Conservation (phyloP, 192 early-diverging fungal species). For the Funneliformis geosporum region DNA sequence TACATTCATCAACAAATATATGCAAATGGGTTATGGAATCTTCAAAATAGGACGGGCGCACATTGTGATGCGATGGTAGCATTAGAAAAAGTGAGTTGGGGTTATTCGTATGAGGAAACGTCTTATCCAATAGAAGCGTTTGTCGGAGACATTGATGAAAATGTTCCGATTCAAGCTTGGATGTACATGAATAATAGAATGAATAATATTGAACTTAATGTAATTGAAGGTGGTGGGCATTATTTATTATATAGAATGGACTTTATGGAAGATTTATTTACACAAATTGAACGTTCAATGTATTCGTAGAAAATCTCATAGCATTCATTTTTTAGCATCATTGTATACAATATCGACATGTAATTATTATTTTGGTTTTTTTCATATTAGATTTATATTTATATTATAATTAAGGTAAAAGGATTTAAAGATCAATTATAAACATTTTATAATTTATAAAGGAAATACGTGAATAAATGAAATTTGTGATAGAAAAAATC, state of each 20-base stretch:
- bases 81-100: slow-evolving; percentile 28
- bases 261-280: slow-evolving; percentile 34
- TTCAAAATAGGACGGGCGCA: slow-evolving; percentile 24
- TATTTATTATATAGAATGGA: slow-evolving; percentile 36
- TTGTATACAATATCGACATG: background rate
- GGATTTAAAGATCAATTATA: too few relatives aligned
- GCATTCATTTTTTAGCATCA: background rate
- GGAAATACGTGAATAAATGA: too few relatives aligned
- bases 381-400: too few relatives aligned
- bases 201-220: slow-evolving; percentile 31
- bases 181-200: slow-evolving; percentile 26
- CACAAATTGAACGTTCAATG: background rate
- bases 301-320: background rate
- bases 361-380: too few relatives aligned
- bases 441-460: too few relatives aligned
- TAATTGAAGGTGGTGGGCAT: slow-evolving; percentile 22
- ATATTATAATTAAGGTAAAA: too few relatives aligned
- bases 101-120: slow-evolving; percentile 30
- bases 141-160: slow-evolving; percentile 28
- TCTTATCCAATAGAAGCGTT: slow-evolving; percentile 18
- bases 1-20: slow-evolving; percentile 31
- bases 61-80: slow-evolving; percentile 29
- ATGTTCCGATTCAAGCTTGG: slow-evolving; percentile 28
- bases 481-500: too few relatives aligned
- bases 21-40: slow-evolving; percentile 27